A percentile compares a stretch with the other conserved stretches of the same genome.
Evolutionary conservation across 495 filamentous ascomycete genomes (phyloP).

Genomic region (Penicillium malachiteum): DNA sequence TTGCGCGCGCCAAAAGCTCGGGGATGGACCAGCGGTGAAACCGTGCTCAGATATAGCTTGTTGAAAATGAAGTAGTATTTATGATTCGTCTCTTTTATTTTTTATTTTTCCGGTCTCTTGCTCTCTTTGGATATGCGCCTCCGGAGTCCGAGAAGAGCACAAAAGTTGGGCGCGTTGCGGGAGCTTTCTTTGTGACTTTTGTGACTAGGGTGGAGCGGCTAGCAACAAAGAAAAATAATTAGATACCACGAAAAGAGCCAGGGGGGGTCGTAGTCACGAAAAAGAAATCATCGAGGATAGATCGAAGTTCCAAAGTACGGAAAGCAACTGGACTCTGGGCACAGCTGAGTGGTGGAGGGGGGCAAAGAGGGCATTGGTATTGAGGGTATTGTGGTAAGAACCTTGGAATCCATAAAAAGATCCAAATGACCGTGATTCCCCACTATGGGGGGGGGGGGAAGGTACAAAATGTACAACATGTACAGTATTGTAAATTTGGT

Average conservation of each 20-base stretch:
- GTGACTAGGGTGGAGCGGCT: constrained; percentile 22
- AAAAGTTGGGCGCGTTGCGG: constrained; percentile 10
- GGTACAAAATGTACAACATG: constrained; percentile 5
- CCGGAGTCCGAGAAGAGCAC: neutral
- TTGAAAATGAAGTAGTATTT: neutral
- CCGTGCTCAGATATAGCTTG: neutral
- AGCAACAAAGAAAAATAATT: constrained; percentile 22
- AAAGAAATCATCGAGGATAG: neutral
- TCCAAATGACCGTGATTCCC: no score
- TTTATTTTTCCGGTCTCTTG: neutral
- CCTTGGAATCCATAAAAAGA: no score
- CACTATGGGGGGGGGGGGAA: neutral
- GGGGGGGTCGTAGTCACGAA: constrained; percentile 8
- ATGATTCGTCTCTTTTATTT: neutral
- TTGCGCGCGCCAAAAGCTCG: neutral
- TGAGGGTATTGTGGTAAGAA: no score
- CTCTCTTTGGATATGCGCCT: no score
- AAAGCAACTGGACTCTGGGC: no score
- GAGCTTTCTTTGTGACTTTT: neutral
- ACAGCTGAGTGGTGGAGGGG: neutral
- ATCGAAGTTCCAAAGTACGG: no score
- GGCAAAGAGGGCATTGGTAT: no score
- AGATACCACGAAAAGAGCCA: constrained; percentile 18
- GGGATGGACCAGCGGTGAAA: no score
- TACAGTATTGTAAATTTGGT: neutral